Percentiles rank a stretch among this genome's conserved stretches.
Conservation (phyloP, 1,284 basidiomycete genomes). For the Austroboletus rostrupii region DNA sequence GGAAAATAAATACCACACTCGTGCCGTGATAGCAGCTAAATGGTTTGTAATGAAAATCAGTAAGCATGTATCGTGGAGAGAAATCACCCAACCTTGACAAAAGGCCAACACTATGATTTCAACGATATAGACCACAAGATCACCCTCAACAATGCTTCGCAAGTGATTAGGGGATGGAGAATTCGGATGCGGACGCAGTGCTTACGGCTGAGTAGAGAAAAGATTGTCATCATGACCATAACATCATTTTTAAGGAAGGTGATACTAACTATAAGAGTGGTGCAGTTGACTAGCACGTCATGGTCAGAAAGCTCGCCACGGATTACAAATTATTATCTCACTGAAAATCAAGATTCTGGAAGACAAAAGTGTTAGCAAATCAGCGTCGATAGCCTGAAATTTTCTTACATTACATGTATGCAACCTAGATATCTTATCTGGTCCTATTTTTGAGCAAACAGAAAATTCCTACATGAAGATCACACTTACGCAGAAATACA, state of each 20-base stretch:
- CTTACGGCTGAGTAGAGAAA: constrained; percentile 11
- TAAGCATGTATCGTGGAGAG: not conserved
- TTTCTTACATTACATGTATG: constrained; percentile 12
- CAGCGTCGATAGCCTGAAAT: not conserved
- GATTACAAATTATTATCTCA: constrained; percentile 1
- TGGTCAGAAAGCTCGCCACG: not conserved
- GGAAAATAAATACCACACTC: constrained; percentile 25
- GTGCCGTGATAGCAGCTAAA: constrained; percentile 16
- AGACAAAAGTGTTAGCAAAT: not conserved
- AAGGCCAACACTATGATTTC: not conserved
- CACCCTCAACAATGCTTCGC: not conserved
- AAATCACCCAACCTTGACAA: constrained; percentile 10
- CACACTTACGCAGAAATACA: constrained; percentile 14
- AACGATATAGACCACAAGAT: not conserved
- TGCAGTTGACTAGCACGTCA: not conserved
- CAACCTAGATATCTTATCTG: constrained; percentile 23
- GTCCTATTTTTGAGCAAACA: constrained; percentile 1
- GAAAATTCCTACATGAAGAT: not conserved
- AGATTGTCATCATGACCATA: not conserved
- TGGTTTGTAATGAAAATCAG: not conserved
- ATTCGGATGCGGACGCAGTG: not conserved
- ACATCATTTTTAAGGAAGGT: not conserved
- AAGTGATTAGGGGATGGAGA: constrained; percentile 2
- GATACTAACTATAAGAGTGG: constrained; percentile 1
- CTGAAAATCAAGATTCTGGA: constrained; percentile 7